These are phyloP conservation scores for Laetiporus sulphureus DNA, from an alignment of 1,284 basidiomycete species.

Conservation along the genomic window DNA sequence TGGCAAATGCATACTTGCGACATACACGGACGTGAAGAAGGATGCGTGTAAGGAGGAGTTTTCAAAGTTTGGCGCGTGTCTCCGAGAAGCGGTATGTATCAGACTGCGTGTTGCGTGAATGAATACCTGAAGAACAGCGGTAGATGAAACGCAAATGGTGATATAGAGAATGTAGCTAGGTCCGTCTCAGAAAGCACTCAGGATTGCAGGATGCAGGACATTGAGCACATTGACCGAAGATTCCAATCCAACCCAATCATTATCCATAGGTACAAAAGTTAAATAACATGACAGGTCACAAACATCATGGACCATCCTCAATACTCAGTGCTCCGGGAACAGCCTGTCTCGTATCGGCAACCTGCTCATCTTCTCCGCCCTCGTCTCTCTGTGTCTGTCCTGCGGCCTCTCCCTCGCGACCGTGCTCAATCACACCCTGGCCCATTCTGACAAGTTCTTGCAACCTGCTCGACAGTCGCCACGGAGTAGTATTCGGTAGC, in stretches of 20 bases:
- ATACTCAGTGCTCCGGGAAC: conserved; percentile 39
- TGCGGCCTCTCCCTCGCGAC: conserved; percentile 15
- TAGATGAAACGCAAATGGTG: conserved; percentile 68
- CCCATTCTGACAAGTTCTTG: conserved; percentile 45
- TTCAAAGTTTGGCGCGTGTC: conserved; percentile 64
- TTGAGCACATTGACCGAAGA: too few species aligned
- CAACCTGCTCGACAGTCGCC: conserved; percentile 42
- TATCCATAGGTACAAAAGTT: too few species aligned
- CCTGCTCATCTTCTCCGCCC: conserved; percentile 16
- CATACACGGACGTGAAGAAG: conserved; percentile 71
- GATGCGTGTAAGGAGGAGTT: conserved; percentile 79
- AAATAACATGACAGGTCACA: conserved; percentile 9
- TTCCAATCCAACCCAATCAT: not conserved
- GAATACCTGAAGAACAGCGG: conserved; percentile 4
- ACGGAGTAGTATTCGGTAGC: conserved; percentile 53
- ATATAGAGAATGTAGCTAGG: too few species aligned
- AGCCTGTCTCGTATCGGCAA: conserved; percentile 17
- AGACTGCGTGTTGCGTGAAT: not conserved
- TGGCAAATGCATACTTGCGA: conserved; percentile 72
- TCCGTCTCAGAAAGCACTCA: too few species aligned
- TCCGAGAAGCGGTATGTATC: conserved; percentile 54
- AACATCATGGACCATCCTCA: conserved; percentile 26
- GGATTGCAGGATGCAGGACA: too few species aligned
- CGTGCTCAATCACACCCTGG: conserved; percentile 31
- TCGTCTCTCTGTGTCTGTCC: conserved; percentile 22